phyloP scores from a whole-genome alignment of 768 basidiomycete genomes.

The Macrolepiota fuliginosa region DNA sequence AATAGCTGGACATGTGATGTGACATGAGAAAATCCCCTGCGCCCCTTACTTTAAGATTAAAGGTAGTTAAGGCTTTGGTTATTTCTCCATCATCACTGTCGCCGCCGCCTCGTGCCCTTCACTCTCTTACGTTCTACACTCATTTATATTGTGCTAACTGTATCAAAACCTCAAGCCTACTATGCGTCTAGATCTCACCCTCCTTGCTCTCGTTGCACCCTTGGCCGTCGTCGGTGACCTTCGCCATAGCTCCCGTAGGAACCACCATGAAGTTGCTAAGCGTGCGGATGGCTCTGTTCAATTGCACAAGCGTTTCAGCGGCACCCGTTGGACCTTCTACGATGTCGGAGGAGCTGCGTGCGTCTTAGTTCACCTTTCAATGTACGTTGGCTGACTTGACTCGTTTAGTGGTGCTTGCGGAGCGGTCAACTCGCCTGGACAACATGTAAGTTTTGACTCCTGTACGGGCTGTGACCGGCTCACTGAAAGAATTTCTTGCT shows the following conservation, averaged over 20 bases:
- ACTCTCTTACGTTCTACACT: conserved; percentile 13
- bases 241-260: conserved; percentile 13
- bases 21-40: conserved; percentile 1
- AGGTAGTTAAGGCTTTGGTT: too few species aligned
- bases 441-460: conserved; percentile 22
- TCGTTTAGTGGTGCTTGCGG: conserved; percentile 29
- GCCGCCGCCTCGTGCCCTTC: neutral
- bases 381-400: neutral
- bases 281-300: conserved; percentile 22
- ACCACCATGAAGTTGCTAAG: conserved; percentile 25
- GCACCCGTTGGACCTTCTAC: conserved; percentile 27
- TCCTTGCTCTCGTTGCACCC: conserved; percentile 8
- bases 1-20: neutral
- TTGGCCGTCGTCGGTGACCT: conserved; percentile 12
- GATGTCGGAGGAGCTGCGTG: conserved; percentile 27
- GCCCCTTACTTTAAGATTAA: too few species aligned
- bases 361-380: conserved; percentile 8
- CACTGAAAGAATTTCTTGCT: neutral
- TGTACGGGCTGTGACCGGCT: neutral
- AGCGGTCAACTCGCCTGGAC: conserved; percentile 20
- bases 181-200: conserved; percentile 9
- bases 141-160: conserved; percentile 10
- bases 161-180: neutral
- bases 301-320: conserved; percentile 21
- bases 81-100: neutral